Conservation (phyloP, 306 rosid genomes). For the Vigna reflexopilosa region DNA sequence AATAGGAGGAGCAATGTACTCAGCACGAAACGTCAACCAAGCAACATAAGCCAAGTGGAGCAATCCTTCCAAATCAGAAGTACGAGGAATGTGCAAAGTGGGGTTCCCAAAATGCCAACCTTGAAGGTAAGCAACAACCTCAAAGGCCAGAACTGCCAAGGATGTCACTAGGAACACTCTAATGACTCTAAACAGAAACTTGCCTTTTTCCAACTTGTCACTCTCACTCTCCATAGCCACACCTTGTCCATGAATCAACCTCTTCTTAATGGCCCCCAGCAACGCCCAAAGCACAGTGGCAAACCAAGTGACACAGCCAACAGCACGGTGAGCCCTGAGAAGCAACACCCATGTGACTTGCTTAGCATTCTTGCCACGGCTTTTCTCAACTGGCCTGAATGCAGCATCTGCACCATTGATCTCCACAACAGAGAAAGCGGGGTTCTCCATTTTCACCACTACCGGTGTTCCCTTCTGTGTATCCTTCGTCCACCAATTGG, state of each 20-base stretch:
- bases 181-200: slow-evolving; percentile 67
- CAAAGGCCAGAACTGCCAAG: slow-evolving; percentile 75
- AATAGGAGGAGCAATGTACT: slow-evolving; percentile 79
- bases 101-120: slow-evolving; percentile 88
- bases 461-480: slow-evolving; percentile 75
- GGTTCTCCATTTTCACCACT: slow-evolving; percentile 92
- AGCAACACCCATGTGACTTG: slow-evolving; percentile 95
- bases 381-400: slow-evolving; percentile 81
- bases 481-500: slow-evolving; percentile 70
- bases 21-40: slow-evolving; percentile 83
- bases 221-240: slow-evolving; percentile 62
- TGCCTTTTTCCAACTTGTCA: slow-evolving; percentile 69
- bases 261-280: slow-evolving; percentile 75
- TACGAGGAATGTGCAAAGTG: slow-evolving; percentile 71
- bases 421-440: slow-evolving; percentile 84
- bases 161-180: slow-evolving; percentile 69
- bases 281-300: slow-evolving; percentile 71
- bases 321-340: slow-evolving; percentile 81
- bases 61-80: slow-evolving; percentile 73
- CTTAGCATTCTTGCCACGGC: slow-evolving; percentile 80
- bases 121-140: slow-evolving; percentile 73
- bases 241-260: slow-evolving; percentile 71
- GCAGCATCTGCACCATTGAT: slow-evolving; percentile 84
- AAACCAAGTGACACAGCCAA: slow-evolving; percentile 79
- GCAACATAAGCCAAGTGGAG: slow-evolving; percentile 72